phyloP scores from a whole-genome alignment of 495 filamentous ascomycete species.

The Penicillium salamii region DNA sequence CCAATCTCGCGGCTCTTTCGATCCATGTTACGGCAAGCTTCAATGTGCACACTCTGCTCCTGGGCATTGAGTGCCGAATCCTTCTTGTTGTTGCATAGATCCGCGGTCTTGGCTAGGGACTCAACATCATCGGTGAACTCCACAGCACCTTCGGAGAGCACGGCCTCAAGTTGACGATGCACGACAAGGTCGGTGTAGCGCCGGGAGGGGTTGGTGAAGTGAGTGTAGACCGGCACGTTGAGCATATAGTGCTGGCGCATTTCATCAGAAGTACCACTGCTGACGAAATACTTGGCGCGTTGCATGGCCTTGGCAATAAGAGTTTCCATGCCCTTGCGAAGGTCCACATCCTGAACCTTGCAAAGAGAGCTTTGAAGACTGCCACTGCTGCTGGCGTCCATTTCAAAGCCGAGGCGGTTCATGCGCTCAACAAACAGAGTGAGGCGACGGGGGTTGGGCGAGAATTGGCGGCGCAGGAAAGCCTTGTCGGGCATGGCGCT shows the following conservation, averaged over 20 bases:
- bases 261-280: slow-evolving; percentile 67
- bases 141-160: slow-evolving; percentile 74
- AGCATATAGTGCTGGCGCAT: slow-evolving; percentile 83
- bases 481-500: slow-evolving; percentile 86
- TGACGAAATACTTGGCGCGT: slow-evolving; percentile 90
- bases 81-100: slow-evolving; percentile 98
- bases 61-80: slow-evolving; percentile 96
- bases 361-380: slow-evolving; percentile 90
- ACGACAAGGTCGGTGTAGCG: slow-evolving; percentile 95
- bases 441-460: slow-evolving; percentile 83
- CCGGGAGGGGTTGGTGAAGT: slow-evolving; percentile 93
- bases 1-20: slow-evolving; percentile 78
- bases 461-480: slow-evolving; percentile 78
- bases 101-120: slow-evolving; percentile 83
- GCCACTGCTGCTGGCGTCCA: slow-evolving; percentile 87
- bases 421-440: slow-evolving; percentile 90
- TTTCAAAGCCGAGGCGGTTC: slow-evolving; percentile 82
- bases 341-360: slow-evolving; percentile 77
- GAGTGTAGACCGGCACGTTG: slow-evolving; percentile 92
- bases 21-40: slow-evolving; percentile 93
- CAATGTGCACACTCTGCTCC: slow-evolving; percentile 98
- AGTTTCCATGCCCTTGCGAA: slow-evolving; percentile 98
- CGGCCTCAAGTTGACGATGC: slow-evolving; percentile 88
- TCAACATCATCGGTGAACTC: slow-evolving; percentile 92
- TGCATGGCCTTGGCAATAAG: slow-evolving; percentile 90